A percentile compares a stretch with the other conserved stretches of the same genome.
These are phyloP conservation scores for Hypoxylon sp. DNA, from an alignment of 2,329 filamentous ascomycete genomes.

Conservation along the genomic window DNA sequence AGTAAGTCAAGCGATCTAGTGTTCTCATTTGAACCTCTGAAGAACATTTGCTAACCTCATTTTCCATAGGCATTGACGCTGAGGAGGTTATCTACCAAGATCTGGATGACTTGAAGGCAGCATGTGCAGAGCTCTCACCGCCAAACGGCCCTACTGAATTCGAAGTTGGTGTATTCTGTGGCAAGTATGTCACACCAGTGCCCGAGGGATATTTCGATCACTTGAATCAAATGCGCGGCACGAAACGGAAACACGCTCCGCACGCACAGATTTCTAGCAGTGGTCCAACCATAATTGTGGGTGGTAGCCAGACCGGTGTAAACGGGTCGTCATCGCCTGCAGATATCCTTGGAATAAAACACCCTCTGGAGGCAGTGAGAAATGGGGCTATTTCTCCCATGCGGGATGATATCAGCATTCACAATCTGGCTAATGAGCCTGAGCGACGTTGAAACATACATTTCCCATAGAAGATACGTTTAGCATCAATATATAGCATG, in stretches of 20 bases:
- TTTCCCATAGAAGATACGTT: slow-evolving; percentile 13
- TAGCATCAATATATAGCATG: slow-evolving; percentile 14
- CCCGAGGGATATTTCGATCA: slow-evolving; percentile 86
- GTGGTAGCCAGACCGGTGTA: slow-evolving; percentile 24
- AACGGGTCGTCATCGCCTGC: slow-evolving; percentile 27
- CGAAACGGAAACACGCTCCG: slow-evolving; percentile 69
- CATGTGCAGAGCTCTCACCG: slow-evolving; percentile 80
- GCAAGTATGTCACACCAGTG: slow-evolving; percentile 86
- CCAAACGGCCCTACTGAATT: slow-evolving; percentile 74
- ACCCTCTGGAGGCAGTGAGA: slow-evolving; percentile 16
- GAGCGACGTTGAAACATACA: slow-evolving; percentile 35
- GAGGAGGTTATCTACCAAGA: slow-evolving; percentile 84
- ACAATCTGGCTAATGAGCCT: slow-evolving; percentile 47
- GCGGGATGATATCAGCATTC: slow-evolving; percentile 49
- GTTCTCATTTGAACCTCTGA: neutral
- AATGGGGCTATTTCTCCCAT: slow-evolving; percentile 30
- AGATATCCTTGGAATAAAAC: slow-evolving; percentile 16
- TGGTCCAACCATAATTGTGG: slow-evolving; percentile 37
- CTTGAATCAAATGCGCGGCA: slow-evolving; percentile 78
- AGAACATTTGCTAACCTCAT: slow-evolving; percentile 49
- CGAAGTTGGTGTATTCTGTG: slow-evolving; percentile 93
- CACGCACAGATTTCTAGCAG: slow-evolving; percentile 44
- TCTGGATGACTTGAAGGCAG: slow-evolving; percentile 82
- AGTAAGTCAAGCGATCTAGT: slow-evolving; percentile 22
- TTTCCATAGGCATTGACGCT: slow-evolving; percentile 68